Base-by-base conservation (phyloP, 2,329 filamentous ascomycete genomes). In the Arachnomyces sp. region DNA sequence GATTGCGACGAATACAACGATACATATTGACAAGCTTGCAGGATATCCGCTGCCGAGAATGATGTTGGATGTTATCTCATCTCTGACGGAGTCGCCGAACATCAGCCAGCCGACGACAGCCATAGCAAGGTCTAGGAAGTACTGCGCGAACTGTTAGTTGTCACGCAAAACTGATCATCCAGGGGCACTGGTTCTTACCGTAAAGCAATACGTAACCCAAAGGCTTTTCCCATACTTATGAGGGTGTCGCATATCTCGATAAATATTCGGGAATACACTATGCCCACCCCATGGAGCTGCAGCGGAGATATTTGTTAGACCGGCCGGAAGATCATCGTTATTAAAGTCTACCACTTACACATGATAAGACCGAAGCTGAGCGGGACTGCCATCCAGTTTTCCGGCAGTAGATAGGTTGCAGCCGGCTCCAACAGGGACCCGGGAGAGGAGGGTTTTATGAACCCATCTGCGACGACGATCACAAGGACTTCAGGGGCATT, bases 41-140 rank as follows among this genome's bases (percentile, higher is more conserved):
- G 90, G 86, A 57, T 94, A 95, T 39, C 81, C 82, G 4, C 73
- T 63, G 1, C 79, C 82, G 38, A 74, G 70, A 49, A 96, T 76
- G 44, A 98, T 82, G 64, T 94, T 96, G 54, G 83, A 82, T 0
- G 92, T 95, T 58, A 96, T 81, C 60, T 93, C 87, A 48, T 94
- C 89, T 42, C 74, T 76, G 39, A 94, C 85, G n/a, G 69, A 74
- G 50, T 94, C 84, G 45, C 90, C 90, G 60, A 95, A 98, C 90
- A 98, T 96, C 48, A 95, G 73, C 43, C 92, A 76, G 30, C 92
- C 90, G 8, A 84, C 77, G 33, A 92, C 75, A 17, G 87, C 89
- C 57, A 94, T 88, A 34, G 79, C 75, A 17, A 82, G 73, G 59
- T 96, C 90, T 9, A 96, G 74, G 14, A 85, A 57, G 59, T 86